These are phyloP conservation scores for Prosopis cineraria DNA, from an alignment of 306 rosid species.

Conservation along the genomic window DNA sequence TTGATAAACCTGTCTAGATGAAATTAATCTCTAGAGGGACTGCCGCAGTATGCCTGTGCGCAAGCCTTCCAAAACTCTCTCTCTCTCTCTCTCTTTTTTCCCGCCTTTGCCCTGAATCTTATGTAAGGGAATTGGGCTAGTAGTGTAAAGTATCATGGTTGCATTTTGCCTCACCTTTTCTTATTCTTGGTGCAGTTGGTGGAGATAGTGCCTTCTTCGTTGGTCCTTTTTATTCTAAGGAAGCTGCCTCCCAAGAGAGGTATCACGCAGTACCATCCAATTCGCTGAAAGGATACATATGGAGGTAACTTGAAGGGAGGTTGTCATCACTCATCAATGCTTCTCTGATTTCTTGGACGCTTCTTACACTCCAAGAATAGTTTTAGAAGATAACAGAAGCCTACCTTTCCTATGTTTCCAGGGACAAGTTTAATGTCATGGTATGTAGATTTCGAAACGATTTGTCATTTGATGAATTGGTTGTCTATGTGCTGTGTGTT, in stretches of 20 bases:
- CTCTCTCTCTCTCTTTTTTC: not conserved
- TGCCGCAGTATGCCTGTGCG: not conserved
- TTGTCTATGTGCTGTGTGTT: slow-evolving; percentile 37
- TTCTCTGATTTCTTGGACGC: slow-evolving; percentile 39
- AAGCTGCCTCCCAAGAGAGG: slow-evolving; percentile 60
- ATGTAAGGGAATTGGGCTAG: not conserved
- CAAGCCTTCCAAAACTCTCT: not conserved
- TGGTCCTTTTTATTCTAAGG: slow-evolving; percentile 63
- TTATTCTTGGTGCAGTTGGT: slow-evolving; percentile 46
- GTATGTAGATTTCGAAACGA: slow-evolving; percentile 35
- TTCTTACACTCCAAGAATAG: slow-evolving; percentile 35
- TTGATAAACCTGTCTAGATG: not conserved
- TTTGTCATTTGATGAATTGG: slow-evolving; percentile 41
- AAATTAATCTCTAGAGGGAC: not conserved
- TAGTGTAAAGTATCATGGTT: slow-evolving; percentile 1
- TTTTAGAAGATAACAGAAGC: slow-evolving; percentile 41
- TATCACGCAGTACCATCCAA: slow-evolving; percentile 58
- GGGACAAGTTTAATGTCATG: slow-evolving; percentile 43
- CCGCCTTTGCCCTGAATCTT: not conserved
- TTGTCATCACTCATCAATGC: slow-evolving; percentile 21
- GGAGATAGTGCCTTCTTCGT: slow-evolving; percentile 58
- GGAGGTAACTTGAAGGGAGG: slow-evolving; percentile 33
- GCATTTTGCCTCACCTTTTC: slow-evolving; percentile 3
- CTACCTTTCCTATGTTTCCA: slow-evolving; percentile 33
- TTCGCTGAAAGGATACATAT: slow-evolving; percentile 44